These are phyloP conservation scores for Gossypium rotundifolium DNA, from an alignment of 345 rosid genomes.

Conservation along the genomic window DNA sequence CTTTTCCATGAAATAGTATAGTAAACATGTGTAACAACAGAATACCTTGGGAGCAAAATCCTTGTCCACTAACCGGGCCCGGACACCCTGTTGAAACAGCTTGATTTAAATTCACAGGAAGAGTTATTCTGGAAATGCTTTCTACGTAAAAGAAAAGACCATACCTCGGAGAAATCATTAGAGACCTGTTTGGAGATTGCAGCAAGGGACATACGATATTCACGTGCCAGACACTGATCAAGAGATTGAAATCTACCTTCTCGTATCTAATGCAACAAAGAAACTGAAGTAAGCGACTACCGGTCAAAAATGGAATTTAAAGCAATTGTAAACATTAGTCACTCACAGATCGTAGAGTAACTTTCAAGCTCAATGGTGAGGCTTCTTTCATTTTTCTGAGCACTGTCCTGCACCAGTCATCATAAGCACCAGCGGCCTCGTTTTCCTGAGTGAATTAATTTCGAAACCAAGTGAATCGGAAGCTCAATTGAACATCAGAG, in stretches of 20 bases:
- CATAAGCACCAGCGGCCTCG: constrained; percentile 43
- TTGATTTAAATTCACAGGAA: background rate
- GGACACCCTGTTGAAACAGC: constrained; percentile 50
- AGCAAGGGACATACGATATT: constrained; percentile 57
- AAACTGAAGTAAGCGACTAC: constrained; percentile 5
- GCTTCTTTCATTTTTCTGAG: constrained; percentile 68
- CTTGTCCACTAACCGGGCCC: constrained; percentile 72
- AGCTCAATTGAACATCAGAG: background rate
- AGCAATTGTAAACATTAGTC: background rate
- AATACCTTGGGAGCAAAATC: constrained; percentile 91
- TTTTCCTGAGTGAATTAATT: constrained; percentile 40
- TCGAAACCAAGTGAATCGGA: constrained; percentile 5
- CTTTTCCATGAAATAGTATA: background rate
- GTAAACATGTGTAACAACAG: background rate
- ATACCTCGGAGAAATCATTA: constrained; percentile 77
- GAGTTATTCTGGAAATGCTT: background rate
- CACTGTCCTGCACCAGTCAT: constrained; percentile 55
- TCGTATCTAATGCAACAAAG: constrained; percentile 44
- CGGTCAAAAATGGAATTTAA: constrained; percentile 6
- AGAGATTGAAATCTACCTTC: constrained; percentile 89
- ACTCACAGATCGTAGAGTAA: constrained; percentile 75
- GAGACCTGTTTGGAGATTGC: constrained; percentile 56
- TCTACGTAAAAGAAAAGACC: background rate
- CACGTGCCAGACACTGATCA: constrained; percentile 81
- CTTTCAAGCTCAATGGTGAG: constrained; percentile 89